Evolutionary conservation across 495 filamentous ascomycete species (phyloP).

Genomic region (Aspergillus diversus): DNA sequence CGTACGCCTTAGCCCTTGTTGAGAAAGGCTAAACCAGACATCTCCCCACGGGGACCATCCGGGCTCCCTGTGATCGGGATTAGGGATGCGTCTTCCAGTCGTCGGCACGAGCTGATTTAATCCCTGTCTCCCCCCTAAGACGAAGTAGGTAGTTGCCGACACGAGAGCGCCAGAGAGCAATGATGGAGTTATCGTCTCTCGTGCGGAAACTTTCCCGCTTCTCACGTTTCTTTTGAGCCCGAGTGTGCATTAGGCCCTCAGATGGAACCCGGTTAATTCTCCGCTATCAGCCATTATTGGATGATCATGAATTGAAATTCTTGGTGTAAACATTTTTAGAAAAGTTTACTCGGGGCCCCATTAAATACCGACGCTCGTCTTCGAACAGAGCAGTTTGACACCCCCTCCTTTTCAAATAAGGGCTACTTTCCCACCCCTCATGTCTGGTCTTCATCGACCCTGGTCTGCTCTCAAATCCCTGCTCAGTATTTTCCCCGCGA

Average conservation of each 20-base stretch:
- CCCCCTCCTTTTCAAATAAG: neutral
- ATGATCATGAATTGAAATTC: neutral
- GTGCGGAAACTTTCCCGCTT: neutral
- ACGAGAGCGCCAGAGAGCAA: neutral
- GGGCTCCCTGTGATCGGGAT: neutral
- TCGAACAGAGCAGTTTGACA: too few species aligned
- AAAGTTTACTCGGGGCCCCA: neutral
- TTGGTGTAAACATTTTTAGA: too few species aligned
- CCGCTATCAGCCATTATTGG: slow-evolving; percentile 15
- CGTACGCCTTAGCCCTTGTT: neutral
- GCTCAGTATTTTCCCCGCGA: neutral
- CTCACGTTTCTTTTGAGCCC: too few species aligned
- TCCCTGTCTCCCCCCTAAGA: neutral
- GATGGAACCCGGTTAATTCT: neutral
- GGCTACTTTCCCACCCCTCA: neutral
- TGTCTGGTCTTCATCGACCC: neutral
- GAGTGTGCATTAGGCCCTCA: too few species aligned
- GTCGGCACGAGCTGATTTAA: neutral
- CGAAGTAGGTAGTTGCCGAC: neutral
- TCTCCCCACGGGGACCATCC: neutral
- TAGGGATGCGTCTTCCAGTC: neutral
- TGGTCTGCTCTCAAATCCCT: neutral
- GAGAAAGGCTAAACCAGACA: neutral
- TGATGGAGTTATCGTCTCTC: neutral
- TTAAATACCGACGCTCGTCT: too few species aligned